These are phyloP conservation scores for Chaetomiaceae sp. DNA, from an alignment of 2,329 filamentous ascomycete genomes.

Conservation along the genomic window DNA sequence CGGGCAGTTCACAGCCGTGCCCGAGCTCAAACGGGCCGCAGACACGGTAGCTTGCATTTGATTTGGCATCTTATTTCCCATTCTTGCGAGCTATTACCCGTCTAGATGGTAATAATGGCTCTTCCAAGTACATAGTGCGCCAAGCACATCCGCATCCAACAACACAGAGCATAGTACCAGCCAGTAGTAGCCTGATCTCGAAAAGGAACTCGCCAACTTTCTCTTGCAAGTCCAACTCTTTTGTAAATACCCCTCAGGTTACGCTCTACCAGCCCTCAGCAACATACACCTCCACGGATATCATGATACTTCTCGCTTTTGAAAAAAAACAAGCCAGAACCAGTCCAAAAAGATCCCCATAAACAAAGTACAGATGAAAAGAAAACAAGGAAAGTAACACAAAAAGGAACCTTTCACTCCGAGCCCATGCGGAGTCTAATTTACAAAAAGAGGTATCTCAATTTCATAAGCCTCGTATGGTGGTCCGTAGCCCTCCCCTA, in stretches of 20 bases:
- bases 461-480: conserved; percentile 26
- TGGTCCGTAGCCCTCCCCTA: not conserved
- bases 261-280: not conserved
- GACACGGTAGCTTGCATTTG: too few species aligned
- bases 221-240: not conserved
- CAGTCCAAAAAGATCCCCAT: not conserved
- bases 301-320: not conserved
- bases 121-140: too few species aligned
- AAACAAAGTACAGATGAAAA: conserved; percentile 3
- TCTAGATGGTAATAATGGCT: too few species aligned
- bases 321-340: not conserved
- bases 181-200: too few species aligned
- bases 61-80: not conserved
- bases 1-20: too few species aligned
- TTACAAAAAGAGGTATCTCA: conserved; percentile 29
- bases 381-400: conserved; percentile 10
- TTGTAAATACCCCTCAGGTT: not conserved
- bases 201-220: not conserved
- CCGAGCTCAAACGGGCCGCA: too few species aligned
- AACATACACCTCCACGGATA: not conserved
- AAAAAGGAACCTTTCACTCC: conserved; percentile 4
- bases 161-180: too few species aligned
- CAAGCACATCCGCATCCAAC: too few species aligned
- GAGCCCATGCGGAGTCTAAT: conserved; percentile 1
- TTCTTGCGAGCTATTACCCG: not conserved